Evolutionary conservation across 2,329 filamentous ascomycete species (phyloP), one percentile per base, ranked within the genome.

Genomic region (Ceratocystis eucalypticola): DNA sequence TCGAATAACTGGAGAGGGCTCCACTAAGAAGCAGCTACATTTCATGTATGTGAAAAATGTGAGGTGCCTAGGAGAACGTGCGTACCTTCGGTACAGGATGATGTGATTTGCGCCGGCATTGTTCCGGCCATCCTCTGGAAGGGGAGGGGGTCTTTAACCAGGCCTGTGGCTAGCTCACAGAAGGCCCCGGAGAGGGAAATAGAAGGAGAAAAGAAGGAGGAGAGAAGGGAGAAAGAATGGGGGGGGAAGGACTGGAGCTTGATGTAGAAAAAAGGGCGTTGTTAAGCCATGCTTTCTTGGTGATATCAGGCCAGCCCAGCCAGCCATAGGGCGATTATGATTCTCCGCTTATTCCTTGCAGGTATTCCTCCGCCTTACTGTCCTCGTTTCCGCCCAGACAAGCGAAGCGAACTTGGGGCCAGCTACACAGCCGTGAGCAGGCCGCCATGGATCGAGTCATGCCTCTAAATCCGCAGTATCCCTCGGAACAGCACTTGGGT

Each of bases 391-490:
- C n/a, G 45, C 33, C 33, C 33, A 37, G 33, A 37, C 33, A 37
- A 37, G 33, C 33, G 8, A 37, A 37, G 33, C 33, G 33, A 37
- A 10, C 33, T 37, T 37, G 7, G 33, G 33, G 33, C 33, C 33
- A 10, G 8, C 8, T 37, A 37, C 33, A 37, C 15, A 50, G 17
- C 15, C 17, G 20, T n/a, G 15, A 22, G 17, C 46, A n/a, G 8
- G 20, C 46, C 46, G n/a, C 15, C 17, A 22, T 12, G 7, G 20
- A 30, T 8, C 50, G 5, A 55, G 33, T 41, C 53, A 61, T 65
- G 64, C 57, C 53, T 65, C 64, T 65, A 61, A 65, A 48, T 65
- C 25, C 64, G 64, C 64, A 65, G 64, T 65, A 61, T n/a, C 37
- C 30, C 63, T 48, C 48, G 45, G 48, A 41, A 30, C 48, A 65